Percentiles rank a stretch among this genome's conserved stretches.
Conservation (phyloP, 2,329 filamentous ascomycete genomes). For the Stagonosporopsis tanaceti region DNA sequence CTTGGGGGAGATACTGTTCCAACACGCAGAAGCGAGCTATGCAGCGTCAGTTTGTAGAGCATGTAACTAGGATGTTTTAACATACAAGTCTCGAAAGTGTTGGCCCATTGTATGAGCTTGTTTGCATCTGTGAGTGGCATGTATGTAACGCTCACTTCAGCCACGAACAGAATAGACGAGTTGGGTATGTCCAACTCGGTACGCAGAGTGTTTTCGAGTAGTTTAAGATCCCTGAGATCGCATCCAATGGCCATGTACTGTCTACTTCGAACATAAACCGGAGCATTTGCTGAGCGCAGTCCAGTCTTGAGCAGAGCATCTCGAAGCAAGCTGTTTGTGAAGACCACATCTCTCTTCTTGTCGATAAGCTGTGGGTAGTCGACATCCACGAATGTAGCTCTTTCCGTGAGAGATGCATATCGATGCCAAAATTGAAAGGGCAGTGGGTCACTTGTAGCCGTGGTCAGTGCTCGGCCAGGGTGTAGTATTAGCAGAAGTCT, state of each 20-base stretch:
- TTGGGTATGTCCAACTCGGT: conserved; percentile 65
- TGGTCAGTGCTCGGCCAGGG: conserved; percentile 26
- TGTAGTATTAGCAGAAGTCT: conserved; percentile 25
- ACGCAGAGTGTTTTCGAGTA: conserved; percentile 67
- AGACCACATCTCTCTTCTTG: conserved; percentile 74
- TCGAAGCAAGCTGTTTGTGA: conserved; percentile 59
- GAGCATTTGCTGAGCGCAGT: conserved; percentile 36
- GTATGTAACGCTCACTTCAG: conserved; percentile 91
- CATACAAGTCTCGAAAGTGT: conserved; percentile 71
- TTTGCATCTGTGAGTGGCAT: conserved; percentile 81
- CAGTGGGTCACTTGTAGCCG: conserved; percentile 74
- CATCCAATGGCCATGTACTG: conserved; percentile 83
- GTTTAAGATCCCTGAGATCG: conserved; percentile 73
- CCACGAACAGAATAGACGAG: conserved; percentile 77
- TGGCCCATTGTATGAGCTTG: conserved; percentile 79
- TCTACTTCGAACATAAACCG: conserved; percentile 59
- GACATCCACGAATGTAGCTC: conserved; percentile 79
- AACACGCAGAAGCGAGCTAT: conserved; percentile 82
- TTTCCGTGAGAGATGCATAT: conserved; percentile 65
- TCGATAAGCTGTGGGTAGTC: conserved; percentile 83
- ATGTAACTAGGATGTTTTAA: conserved; percentile 6
- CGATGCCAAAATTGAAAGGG: conserved; percentile 82
- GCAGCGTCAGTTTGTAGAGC: background rate
- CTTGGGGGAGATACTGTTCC: conserved; percentile 85
- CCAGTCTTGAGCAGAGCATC: conserved; percentile 43